Conservation (phyloP, 345 rosid genomes). For the Pistacia atlantica region DNA sequence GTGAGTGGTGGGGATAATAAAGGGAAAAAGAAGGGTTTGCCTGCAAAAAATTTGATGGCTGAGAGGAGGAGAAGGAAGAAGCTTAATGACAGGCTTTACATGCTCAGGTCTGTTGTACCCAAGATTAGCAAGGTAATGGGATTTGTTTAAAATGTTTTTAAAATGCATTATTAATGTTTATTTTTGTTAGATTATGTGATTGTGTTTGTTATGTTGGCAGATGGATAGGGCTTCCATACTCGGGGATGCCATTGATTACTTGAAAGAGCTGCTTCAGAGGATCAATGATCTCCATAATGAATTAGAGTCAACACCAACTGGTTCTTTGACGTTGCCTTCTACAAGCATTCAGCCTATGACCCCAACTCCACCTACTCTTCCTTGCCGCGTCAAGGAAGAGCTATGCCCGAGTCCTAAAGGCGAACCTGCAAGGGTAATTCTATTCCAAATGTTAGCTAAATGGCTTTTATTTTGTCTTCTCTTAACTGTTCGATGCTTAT, state of each 20-base stretch:
- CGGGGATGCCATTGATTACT: slow-evolving; percentile 94
- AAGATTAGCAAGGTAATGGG: slow-evolving; percentile 89
- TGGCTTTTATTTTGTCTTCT: not conserved
- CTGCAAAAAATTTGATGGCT: slow-evolving; percentile 97
- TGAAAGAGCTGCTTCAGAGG: slow-evolving; percentile 92
- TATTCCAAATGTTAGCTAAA: not conserved
- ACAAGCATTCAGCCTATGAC: slow-evolving; percentile 82
- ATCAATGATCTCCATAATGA: slow-evolving; percentile 91
- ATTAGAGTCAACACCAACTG: slow-evolving; percentile 75
- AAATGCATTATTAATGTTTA: not conserved
- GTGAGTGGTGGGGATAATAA: slow-evolving; percentile 46
- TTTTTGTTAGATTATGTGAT: not conserved
- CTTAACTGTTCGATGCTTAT: not conserved
- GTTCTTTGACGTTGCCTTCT: slow-evolving; percentile 60
- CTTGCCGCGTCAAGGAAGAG: slow-evolving; percentile 79
- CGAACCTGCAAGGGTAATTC: slow-evolving; percentile 77
- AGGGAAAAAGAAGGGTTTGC: slow-evolving; percentile 89
- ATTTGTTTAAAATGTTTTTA: not conserved
- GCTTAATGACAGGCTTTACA: slow-evolving; percentile 96
- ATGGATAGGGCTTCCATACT: slow-evolving; percentile 99
- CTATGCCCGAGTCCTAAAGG: slow-evolving; percentile 81
- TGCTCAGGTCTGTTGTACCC: slow-evolving; percentile 98
- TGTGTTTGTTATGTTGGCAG: slow-evolving; percentile 39
- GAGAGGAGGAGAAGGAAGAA: slow-evolving; percentile 96
- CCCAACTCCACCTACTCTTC: slow-evolving; percentile 77